Evolutionary conservation across 768 basidiomycete species (phyloP), one percentile per base, ranked within the genome.

Genomic region (Favolaschia claudopus): DNA sequence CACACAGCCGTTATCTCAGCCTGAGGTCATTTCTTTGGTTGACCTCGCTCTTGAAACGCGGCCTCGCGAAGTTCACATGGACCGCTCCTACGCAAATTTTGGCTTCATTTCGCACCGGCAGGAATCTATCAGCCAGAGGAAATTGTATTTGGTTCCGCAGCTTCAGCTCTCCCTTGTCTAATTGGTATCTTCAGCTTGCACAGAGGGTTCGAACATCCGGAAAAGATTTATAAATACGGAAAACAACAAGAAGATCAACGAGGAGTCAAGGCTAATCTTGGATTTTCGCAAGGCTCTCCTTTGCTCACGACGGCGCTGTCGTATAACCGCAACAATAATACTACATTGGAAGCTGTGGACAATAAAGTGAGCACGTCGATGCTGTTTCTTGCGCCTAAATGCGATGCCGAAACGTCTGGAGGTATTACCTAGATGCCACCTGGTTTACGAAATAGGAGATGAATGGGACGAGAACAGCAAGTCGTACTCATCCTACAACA

Each of bases 401-500:
- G n/a, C n/a, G n/a, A n/a, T n/a, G n/a, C n/a, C 15, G 2, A 39
- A 27, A 10, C 0, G 20, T 12, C 13, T 34, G 19, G 4, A 51
- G 49, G 37, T 20, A 14, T 38, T 51, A 38, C 49, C 49, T 19
- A 38, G 28, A 20, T 51, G 49, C 38, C 49, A 13, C 19, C 36
- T 51, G n/a, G 19, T 9, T 6, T 15, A 39, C 14, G 49, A 51
- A 31, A 39, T 4, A 5, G 49, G 49, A 31, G 49, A 51, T 17
- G 49, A 51, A 8, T 51, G 37, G 37, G 37, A 51, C 14, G 37
- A 51, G 15, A 38, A 27, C 37, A 31, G 22, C 15, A 22, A 34
- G 39, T 51, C 49, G 1, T 51, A 51, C 37, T 24, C 37, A 12
- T 51, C 49, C n/a, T 51, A 51, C 19, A 48, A 48, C 31, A 48